phyloP scores from a whole-genome alignment of 371 early-diverging fungal species.

The Chytridium lagenaria region DNA sequence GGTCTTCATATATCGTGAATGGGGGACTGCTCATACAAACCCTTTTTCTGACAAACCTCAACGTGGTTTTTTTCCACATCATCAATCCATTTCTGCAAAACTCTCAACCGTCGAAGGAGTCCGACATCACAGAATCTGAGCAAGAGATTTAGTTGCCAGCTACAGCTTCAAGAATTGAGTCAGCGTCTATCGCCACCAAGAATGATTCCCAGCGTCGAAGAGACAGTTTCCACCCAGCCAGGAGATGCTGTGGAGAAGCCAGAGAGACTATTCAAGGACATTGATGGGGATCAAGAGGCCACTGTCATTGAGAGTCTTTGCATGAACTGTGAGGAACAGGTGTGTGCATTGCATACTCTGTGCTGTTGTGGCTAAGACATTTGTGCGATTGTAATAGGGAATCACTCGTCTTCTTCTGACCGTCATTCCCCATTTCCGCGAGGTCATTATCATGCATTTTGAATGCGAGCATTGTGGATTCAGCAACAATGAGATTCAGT shows the following conservation, averaged over 20 bases:
- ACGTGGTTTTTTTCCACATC: too few species aligned
- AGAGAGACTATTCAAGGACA: conserved; percentile 37
- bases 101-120: too few species aligned
- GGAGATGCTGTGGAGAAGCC: too few species aligned
- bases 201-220: conserved; percentile 15
- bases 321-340: conserved; percentile 88
- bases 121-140: too few species aligned
- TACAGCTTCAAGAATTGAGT: too few species aligned
- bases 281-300: conserved; percentile 39
- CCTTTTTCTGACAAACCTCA: too few species aligned
- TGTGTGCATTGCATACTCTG: conserved; percentile 44
- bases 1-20: too few species aligned
- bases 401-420: conserved; percentile 85
- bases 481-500: conserved; percentile 90
- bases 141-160: too few species aligned
- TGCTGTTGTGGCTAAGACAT: background rate
- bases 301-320: conserved; percentile 91
- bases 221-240: background rate
- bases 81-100: too few species aligned
- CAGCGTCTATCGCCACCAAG: too few species aligned
- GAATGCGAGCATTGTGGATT: conserved; percentile 92
- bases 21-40: too few species aligned
- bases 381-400: conserved; percentile 60
- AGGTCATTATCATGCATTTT: conserved; percentile 92
- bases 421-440: conserved; percentile 91